These are phyloP conservation scores for Lactifluus hygrophoroides DNA, from an alignment of 768 basidiomycete species.

Conservation along the genomic window DNA sequence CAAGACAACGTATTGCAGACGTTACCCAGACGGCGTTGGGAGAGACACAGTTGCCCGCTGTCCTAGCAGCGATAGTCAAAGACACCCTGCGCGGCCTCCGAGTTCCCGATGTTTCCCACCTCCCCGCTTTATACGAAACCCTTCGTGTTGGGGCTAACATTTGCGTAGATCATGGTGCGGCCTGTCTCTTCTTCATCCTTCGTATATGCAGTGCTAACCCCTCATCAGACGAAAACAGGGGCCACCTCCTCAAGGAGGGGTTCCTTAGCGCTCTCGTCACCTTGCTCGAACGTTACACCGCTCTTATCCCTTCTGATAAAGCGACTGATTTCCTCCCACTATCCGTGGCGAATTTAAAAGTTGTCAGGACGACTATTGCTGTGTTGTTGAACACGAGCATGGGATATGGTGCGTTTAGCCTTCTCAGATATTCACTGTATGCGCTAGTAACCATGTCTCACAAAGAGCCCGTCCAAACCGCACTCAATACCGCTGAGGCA, in stretches of 20 bases:
- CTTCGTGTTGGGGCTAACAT: slow-evolving; percentile 76
- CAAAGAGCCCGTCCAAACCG: slow-evolving; percentile 63
- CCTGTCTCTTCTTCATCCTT: background rate
- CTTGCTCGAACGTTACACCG: slow-evolving; percentile 57
- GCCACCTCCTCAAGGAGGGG: slow-evolving; percentile 57
- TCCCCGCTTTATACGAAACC: slow-evolving; percentile 52
- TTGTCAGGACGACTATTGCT: slow-evolving; percentile 71
- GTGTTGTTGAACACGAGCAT: slow-evolving; percentile 71
- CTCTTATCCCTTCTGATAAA: slow-evolving; percentile 34
- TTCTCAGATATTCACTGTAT: background rate
- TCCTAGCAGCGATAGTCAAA: slow-evolving; percentile 52
- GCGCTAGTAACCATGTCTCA: background rate
- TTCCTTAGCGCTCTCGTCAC: slow-evolving; percentile 60
- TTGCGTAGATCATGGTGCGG: slow-evolving; percentile 73
- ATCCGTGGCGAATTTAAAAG: slow-evolving; percentile 53
- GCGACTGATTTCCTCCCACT: slow-evolving; percentile 38
- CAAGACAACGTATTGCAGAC: slow-evolving; percentile 31
- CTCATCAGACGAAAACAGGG: slow-evolving; percentile 65
- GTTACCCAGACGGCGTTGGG: slow-evolving; percentile 69
- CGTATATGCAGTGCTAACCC: background rate
- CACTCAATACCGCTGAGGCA: slow-evolving; percentile 61
- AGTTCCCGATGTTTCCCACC: slow-evolving; percentile 38
- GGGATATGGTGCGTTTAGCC: slow-evolving; percentile 51
- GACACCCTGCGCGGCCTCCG: slow-evolving; percentile 43
- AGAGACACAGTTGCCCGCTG: slow-evolving; percentile 52